These are phyloP conservation scores for Tetrahymena malaccensis DNA, from an alignment of 73 alveolate species.

Conservation along the genomic window DNA sequence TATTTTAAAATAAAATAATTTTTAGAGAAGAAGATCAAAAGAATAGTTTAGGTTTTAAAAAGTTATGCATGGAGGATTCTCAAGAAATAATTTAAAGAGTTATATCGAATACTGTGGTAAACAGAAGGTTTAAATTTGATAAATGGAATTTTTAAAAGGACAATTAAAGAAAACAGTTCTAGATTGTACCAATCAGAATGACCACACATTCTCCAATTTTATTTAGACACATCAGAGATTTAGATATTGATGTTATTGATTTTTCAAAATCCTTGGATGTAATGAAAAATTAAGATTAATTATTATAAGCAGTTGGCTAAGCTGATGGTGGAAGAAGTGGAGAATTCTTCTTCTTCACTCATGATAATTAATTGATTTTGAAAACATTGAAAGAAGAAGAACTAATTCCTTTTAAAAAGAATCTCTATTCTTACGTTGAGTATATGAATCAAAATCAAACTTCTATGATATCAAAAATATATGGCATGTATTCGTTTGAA, in stretches of 20 bases:
- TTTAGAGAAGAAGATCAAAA: not conserved
- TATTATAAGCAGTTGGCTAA: not conserved
- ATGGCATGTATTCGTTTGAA: constrained; percentile 23
- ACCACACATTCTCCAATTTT: not conserved
- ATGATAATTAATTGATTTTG: constrained; percentile 24
- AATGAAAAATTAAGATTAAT: not conserved
- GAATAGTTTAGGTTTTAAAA: not conserved
- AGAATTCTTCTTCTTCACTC: constrained; percentile 32
- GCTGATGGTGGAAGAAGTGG: constrained; percentile 44
- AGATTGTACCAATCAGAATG: not conserved
- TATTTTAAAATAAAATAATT: not conserved
- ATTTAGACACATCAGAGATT: not conserved
- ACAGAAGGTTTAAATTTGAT: not conserved
- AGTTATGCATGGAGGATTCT: not conserved
- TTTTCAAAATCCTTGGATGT: not conserved
- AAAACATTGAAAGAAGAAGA: constrained; percentile 24
- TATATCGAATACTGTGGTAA: not conserved
- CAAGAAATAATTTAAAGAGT: not conserved
- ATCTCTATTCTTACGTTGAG: constrained; percentile 11
- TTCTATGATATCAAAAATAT: constrained; percentile 13
- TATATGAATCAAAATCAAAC: constrained; percentile 18
- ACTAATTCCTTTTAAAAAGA: constrained; percentile 1
- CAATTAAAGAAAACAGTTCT: not conserved
- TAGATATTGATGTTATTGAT: not conserved
- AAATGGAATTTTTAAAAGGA: not conserved